These are phyloP conservation scores for Trichoderma sp. DNA, from an alignment of 2,329 filamentous ascomycete genomes.

Conservation along the genomic window DNA sequence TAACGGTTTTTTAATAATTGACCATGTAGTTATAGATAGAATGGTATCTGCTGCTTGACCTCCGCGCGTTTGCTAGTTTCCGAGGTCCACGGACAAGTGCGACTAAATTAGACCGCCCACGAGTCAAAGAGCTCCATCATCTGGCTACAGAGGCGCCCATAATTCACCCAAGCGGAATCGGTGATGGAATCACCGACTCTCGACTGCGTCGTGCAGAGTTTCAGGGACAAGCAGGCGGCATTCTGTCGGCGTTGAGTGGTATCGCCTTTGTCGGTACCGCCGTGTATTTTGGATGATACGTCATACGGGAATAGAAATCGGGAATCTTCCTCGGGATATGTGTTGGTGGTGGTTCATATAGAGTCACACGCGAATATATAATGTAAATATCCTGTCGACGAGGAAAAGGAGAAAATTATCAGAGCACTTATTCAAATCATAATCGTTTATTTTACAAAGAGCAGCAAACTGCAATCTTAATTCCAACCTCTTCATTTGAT, in stretches of 20 bases:
- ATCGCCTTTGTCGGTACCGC: too few relatives aligned
- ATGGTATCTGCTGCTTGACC: background rate
- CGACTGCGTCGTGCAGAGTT: background rate
- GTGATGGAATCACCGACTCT: background rate
- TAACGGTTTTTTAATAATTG: background rate
- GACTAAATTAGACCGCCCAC: background rate
- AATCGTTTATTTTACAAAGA: background rate
- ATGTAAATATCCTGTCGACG: background rate
- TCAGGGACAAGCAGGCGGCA: background rate
- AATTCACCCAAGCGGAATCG: background rate
- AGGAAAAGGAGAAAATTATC: background rate
- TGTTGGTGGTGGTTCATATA: background rate
- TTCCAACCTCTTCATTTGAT: background rate
- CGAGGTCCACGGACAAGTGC: background rate
- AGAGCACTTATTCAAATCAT: background rate
- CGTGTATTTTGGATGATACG: background rate
- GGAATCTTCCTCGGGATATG: background rate
- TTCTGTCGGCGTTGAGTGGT: background rate
- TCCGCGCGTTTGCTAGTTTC: background rate
- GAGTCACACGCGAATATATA: background rate
- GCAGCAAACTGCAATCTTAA: too few relatives aligned
- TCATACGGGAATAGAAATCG: background rate
- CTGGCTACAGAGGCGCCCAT: too few relatives aligned
- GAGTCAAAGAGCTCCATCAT: background rate
- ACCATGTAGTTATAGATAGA: background rate